Conservation (phyloP, 306 rosid genomes). For the Spatholobus suberectus region DNA sequence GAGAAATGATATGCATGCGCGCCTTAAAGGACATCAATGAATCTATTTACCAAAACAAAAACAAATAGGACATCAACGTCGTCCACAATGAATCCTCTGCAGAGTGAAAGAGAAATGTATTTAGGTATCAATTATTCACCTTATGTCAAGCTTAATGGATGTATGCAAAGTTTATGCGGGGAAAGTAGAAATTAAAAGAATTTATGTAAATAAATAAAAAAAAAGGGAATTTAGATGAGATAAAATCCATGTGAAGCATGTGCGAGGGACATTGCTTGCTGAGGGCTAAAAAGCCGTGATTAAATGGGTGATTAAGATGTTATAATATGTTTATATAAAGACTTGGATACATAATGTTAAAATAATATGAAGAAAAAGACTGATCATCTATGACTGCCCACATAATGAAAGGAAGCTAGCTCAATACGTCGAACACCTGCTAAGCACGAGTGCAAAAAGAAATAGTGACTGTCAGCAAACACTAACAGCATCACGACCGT, state of each 20-base stretch:
- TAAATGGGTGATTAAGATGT: slow-evolving; percentile 8
- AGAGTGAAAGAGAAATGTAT: not conserved
- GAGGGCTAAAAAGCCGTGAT: too few relatives aligned
- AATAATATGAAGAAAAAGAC: not conserved
- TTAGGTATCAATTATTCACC: not conserved
- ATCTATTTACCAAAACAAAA: not conserved
- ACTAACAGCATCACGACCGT: too few relatives aligned
- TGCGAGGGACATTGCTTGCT: not conserved
- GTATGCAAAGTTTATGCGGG: too few relatives aligned
- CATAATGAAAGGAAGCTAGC: too few relatives aligned
- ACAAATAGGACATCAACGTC: not conserved
- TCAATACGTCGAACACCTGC: too few relatives aligned
- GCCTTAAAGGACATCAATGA: slow-evolving; percentile 30
- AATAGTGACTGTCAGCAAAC: too few relatives aligned
- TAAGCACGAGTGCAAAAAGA: too few relatives aligned
- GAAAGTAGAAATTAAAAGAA: too few relatives aligned
- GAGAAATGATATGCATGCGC: slow-evolving; percentile 39
- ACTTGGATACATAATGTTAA: not conserved
- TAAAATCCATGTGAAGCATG: not conserved
- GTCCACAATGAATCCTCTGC: not conserved
- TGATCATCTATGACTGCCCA: not conserved
- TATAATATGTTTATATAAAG: not conserved
- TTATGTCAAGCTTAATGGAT: too few relatives aligned
- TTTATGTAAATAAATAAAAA: too few relatives aligned
- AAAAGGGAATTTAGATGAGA: not conserved